Base-by-base conservation (phyloP, 441 rosid species). In the Isatis lusitanica region DNA sequence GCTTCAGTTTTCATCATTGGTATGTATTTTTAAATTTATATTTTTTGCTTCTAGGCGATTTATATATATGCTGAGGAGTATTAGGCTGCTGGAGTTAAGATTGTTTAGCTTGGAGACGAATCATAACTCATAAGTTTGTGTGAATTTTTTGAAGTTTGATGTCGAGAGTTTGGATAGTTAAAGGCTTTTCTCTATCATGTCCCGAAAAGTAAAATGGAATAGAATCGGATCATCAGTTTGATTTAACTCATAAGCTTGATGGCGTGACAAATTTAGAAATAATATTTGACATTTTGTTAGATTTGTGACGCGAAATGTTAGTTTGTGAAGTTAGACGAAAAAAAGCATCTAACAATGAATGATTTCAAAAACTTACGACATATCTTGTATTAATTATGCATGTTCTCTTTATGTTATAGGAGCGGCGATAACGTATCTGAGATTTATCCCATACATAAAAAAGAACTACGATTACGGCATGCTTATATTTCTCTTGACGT, bases 401-500 rank as follows among this genome's bases (percentile, higher is more conserved):
- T 64, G 6, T 57, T 55, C 52, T 4, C 16, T 52, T 15, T 21
- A 33, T 73, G 60, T 38, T n/a, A 67, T 86, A 91, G 98, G 97
- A 74, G 69, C 85, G 67, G 79, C 82, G 35, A 82, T 96, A 5
- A 87, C 98, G 12, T 93, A 89, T 80, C 42, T 86, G 24, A 84
- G 98, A 73, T 93, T 93, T 75, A 68, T 93, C 40, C 96, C 96
- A 1, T 77, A 78, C 56, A 87, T 93, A 75, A 90, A 93, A 83
- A 90, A 84, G 86, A 91, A 88, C 40, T 87, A 90, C 21, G 96
- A 93, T 65, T 90, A 93, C 36, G 97, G 97, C 4, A 92, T 93
- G 17, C 85, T 91, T 46, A 87, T 93, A 67, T 93, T 93, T 81
- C 87, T 93, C 24, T 73, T 93, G 78, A 91, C 98, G 12, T 93